Evolutionary conservation across 176 grass and related monocot species (phyloP), one percentile per base, ranked within the genome.

Genomic region (Luzula sylvatica): DNA sequence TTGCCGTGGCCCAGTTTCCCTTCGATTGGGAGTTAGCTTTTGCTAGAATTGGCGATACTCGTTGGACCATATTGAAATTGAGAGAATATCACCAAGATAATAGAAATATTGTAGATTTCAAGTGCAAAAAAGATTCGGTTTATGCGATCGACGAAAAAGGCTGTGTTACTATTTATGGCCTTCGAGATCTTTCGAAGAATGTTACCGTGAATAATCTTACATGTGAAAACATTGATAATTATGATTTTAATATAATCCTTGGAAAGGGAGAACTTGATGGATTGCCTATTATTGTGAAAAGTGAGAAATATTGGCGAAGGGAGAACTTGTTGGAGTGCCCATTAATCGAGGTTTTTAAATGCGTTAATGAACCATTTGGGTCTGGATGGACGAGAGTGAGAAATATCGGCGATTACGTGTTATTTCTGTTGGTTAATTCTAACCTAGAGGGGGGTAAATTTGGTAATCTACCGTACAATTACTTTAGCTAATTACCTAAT

Each of bases 71-170:
- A 42, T 0, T 42, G 55, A 41, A 42, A 26, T 40, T 8, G 30
- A 3, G 3, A 21, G 30, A 23, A 5, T n/a, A n/a, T n/a, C n/a
- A n/a, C n/a, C n/a, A n/a, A n/a, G n/a, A n/a, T n/a, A n/a, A n/a
- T n/a, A n/a, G n/a, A n/a, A 22, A 13, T 18, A 5, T 59, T 12
- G 21, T 59, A 38, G 35, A 42, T 59, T 23, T 59, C 32, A 59
- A 29, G 3, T 40, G 8, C 9, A 0, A 18, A 14, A 59, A 59
- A 15, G 42, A 59, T n/a, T 59, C 12, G 1, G 19, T 59, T 2
- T 59, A 59, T 8, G 8, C 18, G 11, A 21, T 59, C 7, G 42
- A 23, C 18, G 15, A 22, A n/a, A 42, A 12, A 15, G 11, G 9
- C 14, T 29, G 42, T 23, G n/a, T n/a, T n/a, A n/a, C n/a, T n/a